Percentiles rank a stretch among this genome's conserved stretches.
Conservation (phyloP, 2,329 filamentous ascomycete genomes). For the Penicillium sumatraense region DNA sequence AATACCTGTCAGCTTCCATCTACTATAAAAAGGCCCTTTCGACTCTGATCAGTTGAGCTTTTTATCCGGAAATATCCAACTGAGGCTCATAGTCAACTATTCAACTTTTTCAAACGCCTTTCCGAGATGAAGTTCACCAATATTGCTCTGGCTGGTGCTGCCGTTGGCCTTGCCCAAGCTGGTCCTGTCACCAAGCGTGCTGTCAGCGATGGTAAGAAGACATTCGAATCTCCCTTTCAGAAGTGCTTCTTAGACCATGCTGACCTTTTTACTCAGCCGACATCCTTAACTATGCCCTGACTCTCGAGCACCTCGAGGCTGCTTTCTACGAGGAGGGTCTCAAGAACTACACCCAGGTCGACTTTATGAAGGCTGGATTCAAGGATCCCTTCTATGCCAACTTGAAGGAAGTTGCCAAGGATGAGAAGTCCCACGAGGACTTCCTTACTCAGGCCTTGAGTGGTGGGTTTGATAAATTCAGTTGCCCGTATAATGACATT, state of each 20-base stretch:
- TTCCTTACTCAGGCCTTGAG: conserved; percentile 57
- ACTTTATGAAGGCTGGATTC: conserved; percentile 60
- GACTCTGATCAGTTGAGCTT: no score
- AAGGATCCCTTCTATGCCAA: conserved; percentile 60
- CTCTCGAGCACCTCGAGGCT: conserved; percentile 62
- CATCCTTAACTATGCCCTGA: conserved; percentile 30
- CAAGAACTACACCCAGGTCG: conserved; percentile 57
- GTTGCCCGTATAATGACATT: no score
- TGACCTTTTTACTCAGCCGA: conserved; percentile 14
- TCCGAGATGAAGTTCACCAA: conserved; percentile 17
- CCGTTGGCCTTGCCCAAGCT: conserved; percentile 11
- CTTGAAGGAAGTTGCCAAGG: conserved; percentile 59
- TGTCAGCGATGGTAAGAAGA: conserved; percentile 15
- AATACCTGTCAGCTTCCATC: background rate
- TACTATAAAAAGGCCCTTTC: background rate
- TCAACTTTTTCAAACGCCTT: background rate
- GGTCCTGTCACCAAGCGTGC: conserved; percentile 14
- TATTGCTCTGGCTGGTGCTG: conserved; percentile 13
- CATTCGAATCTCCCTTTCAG: no score
- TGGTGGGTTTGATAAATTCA: conserved; percentile 6
- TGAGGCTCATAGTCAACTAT: background rate
- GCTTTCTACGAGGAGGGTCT: conserved; percentile 67
- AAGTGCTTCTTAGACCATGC: background rate
- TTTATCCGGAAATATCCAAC: background rate
- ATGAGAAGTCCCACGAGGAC: conserved; percentile 63